phyloP scores from a whole-genome alignment of 371 early-diverging fungal species.

The Dinochytrium kinnereticum region DNA sequence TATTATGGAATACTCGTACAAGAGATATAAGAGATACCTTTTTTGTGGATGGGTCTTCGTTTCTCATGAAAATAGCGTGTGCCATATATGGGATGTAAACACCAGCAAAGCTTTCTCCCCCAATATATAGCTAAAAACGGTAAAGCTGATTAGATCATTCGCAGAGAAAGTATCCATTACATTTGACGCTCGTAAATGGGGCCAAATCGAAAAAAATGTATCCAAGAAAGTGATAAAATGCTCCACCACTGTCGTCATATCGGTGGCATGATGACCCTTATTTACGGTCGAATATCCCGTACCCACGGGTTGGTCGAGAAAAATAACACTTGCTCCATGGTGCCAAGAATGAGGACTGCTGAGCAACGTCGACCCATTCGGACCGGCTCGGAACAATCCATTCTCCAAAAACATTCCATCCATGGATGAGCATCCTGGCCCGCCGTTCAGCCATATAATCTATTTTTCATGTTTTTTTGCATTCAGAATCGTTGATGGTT shows the following conservation, averaged over 20 bases:
- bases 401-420: slow-evolving; percentile 88
- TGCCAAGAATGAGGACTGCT: slow-evolving; percentile 39
- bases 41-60: slow-evolving; percentile 36
- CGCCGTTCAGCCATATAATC: slow-evolving; percentile 89
- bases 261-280: slow-evolving; percentile 19
- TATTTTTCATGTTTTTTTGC: slow-evolving; percentile 30
- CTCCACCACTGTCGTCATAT: slow-evolving; percentile 51
- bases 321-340: slow-evolving; percentile 23
- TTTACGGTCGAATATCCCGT: slow-evolving; percentile 74
- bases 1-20: neutral
- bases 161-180: too few species aligned
- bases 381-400: slow-evolving; percentile 70
- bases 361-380: slow-evolving; percentile 53
- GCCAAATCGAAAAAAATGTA: slow-evolving; percentile 55
- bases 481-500: too few species aligned
- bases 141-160: too few species aligned
- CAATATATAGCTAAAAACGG: slow-evolving; percentile 66
- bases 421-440: slow-evolving; percentile 72
- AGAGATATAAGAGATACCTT: slow-evolving; percentile 4
- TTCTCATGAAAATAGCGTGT: slow-evolving; percentile 56
- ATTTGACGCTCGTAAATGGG: neutral
- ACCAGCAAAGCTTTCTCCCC: slow-evolving; percentile 90
- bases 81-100: slow-evolving; percentile 85
- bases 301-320: slow-evolving; percentile 86
- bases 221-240: slow-evolving; percentile 69